Base-by-base conservation (phyloP, 2,329 filamentous ascomycete genomes). In the Akanthomyces uredinophilus region DNA sequence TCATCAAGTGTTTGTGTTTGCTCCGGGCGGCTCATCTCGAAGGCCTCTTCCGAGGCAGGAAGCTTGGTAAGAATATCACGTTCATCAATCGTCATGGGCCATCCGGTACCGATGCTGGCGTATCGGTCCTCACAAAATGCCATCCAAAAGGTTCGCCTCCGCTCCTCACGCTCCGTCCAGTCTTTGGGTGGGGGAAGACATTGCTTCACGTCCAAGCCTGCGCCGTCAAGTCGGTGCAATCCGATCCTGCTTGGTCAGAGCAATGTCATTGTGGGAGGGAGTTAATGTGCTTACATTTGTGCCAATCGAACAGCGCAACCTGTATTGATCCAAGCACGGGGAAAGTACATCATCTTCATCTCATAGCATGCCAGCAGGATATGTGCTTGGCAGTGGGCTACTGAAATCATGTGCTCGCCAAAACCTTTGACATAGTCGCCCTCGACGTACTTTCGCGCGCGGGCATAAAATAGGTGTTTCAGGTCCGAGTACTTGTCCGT, bases 341-440 rank as follows among this genome's bases (percentile, higher is more conserved):
- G 94, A 68, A 98, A 98, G 73, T 92, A 96, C 91, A 98, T 96
- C 83, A 91, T 90, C 77, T 94, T 96, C 80, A 97, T 98, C 74
- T 99, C 95, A 69, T 96, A 97, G 0, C 84, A 87, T 6, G 87
- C 85, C 53, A 96, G 81, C 22, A 98, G 78, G 29, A 87, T 80
- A 82, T 96, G 96, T 1, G 91, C 86, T 73, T 99, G 95, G 56
- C 89, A 90, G 73, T 96, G 91, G 18, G 89, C 88, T 35, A 97
- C 81, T 1, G 89, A 94, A 67, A 97, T 90, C 72, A 96, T 90
- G 66, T 87, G 83, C 74, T 98, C 94, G 59, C 95, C 95, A 67
- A 94, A 92, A 4, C 94, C 93, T 72, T 91, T 95, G 80, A 97
- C 87, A 73, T 96, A 92, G 71, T 97, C 93, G 64, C 86, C 80